Conservation (phyloP, 306 rosid species). For the Pueraria montana region DNA sequence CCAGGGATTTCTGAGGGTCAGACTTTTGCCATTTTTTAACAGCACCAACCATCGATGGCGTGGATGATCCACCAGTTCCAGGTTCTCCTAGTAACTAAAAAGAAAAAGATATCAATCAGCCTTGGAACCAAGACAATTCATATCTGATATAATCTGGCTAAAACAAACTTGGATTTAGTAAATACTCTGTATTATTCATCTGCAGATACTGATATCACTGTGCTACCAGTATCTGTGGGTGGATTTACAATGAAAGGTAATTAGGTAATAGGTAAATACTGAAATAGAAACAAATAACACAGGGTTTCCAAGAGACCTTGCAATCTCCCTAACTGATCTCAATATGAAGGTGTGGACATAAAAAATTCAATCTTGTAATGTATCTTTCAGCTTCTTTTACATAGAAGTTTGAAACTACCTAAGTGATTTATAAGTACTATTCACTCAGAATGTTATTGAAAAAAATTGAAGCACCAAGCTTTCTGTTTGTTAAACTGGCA, state of each 20-base stretch:
- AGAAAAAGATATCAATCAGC: slow-evolving; percentile 51
- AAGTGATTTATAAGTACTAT: neutral
- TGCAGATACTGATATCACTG: neutral
- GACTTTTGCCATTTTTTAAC: slow-evolving; percentile 97
- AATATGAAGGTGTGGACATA: neutral
- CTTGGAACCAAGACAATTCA: slow-evolving; percentile 20
- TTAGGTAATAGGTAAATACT: neutral
- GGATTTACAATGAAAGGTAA: no score
- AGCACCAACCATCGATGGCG: slow-evolving; percentile 98
- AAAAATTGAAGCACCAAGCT: neutral
- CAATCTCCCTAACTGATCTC: neutral
- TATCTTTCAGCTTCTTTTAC: slow-evolving; percentile 5
- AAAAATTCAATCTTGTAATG: neutral
- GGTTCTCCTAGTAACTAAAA: slow-evolving; percentile 95
- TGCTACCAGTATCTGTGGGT: neutral
- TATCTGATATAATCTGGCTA: neutral
- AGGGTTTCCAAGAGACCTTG: neutral
- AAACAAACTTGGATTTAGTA: neutral
- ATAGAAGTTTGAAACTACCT: neutral
- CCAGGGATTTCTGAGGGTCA: slow-evolving; percentile 75
- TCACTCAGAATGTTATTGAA: neutral
- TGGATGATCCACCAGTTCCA: slow-evolving; percentile 96
- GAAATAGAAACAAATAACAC: neutral
- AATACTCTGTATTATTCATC: neutral
- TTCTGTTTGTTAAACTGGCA: neutral